Evolutionary conservation across 2,329 filamentous ascomycete species (phyloP).

Genomic region (Scytalidium sp.): DNA sequence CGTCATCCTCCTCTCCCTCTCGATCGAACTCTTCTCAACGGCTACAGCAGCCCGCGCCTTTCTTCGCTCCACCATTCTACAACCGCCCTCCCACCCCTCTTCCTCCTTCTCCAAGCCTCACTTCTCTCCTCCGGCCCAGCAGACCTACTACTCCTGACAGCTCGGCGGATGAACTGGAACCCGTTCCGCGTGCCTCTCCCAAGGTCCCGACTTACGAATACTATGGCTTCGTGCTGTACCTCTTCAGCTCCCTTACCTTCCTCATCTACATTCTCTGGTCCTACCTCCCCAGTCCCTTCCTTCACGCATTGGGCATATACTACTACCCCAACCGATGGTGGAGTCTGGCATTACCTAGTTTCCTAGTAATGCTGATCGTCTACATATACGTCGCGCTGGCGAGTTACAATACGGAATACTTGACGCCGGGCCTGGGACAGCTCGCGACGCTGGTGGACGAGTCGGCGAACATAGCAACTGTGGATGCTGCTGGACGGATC

Average conservation of each 20-base stretch:
- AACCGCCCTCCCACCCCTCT: constrained; percentile 93
- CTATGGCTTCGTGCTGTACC: constrained; percentile 96
- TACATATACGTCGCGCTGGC: constrained; percentile 95
- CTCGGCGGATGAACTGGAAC: constrained; percentile 79
- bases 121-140: constrained; percentile 84
- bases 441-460: constrained; percentile 92
- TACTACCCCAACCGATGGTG: constrained; percentile 99
- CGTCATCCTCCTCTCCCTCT: constrained; percentile 23
- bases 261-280: constrained; percentile 68
- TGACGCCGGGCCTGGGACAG: constrained; percentile 76
- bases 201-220: constrained; percentile 99
- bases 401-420: constrained; percentile 82
- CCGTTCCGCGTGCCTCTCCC: constrained; percentile 78
- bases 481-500: constrained; percentile 68
- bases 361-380: constrained; percentile 80
- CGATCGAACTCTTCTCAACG: constrained; percentile 22
- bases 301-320: constrained; percentile 89
- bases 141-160: constrained; percentile 92
- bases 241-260: constrained; percentile 82
- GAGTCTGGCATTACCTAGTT: constrained; percentile 88
- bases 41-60: constrained; percentile 37
- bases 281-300: constrained; percentile 86
- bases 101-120: constrained; percentile 88
- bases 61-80: constrained; percentile 86
- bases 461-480: constrained; percentile 77